phyloP scores from a whole-genome alignment of 1,139 yeast genomes.

The Wickerhamomyces sp. region DNA sequence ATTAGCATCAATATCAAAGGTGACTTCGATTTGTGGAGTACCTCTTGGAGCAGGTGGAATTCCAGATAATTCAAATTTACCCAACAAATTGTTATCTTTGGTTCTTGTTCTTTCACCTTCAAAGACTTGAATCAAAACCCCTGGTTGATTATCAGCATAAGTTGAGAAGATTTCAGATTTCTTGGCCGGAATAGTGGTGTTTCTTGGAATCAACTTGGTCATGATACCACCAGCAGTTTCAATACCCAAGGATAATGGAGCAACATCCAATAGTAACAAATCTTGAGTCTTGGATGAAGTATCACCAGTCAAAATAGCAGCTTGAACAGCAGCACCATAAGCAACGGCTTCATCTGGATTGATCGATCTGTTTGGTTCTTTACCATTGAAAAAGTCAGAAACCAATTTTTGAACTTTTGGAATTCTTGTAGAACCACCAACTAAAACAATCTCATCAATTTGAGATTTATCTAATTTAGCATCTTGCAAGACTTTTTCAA shows the following conservation, averaged over 20 bases:
- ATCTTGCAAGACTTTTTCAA: conserved; percentile 77
- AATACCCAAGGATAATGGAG: conserved; percentile 92
- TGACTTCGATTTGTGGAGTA: conserved; percentile 95
- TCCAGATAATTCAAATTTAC: conserved; percentile 92
- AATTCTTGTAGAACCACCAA: conserved; percentile 92
- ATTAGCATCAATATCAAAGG: conserved; percentile 92
- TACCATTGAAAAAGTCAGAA: conserved; percentile 82
- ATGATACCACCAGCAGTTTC: conserved; percentile 98
- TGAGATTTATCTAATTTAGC: conserved; percentile 70
- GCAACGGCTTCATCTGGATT: conserved; percentile 78
- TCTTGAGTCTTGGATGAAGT: conserved; percentile 78
- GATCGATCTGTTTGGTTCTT: conserved; percentile 80
- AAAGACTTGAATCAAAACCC: conserved; percentile 90
- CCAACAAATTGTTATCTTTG: conserved; percentile 90
- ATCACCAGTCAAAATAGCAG: conserved; percentile 89
- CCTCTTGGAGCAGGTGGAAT: conserved; percentile 99
- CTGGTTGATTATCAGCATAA: conserved; percentile 95
- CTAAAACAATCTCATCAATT: conserved; percentile 80
- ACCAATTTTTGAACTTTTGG: conserved; percentile 86
- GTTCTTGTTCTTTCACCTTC: conserved; percentile 98
- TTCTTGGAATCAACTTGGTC: conserved; percentile 96
- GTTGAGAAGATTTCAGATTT: conserved; percentile 96
- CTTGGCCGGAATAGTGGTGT: conserved; percentile 94
- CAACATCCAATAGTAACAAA: conserved; percentile 82
- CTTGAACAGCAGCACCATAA: conserved; percentile 77